Evolutionary conservation across 129 eudicot species (phyloP).

Genomic region (Flaveria bidentis): DNA sequence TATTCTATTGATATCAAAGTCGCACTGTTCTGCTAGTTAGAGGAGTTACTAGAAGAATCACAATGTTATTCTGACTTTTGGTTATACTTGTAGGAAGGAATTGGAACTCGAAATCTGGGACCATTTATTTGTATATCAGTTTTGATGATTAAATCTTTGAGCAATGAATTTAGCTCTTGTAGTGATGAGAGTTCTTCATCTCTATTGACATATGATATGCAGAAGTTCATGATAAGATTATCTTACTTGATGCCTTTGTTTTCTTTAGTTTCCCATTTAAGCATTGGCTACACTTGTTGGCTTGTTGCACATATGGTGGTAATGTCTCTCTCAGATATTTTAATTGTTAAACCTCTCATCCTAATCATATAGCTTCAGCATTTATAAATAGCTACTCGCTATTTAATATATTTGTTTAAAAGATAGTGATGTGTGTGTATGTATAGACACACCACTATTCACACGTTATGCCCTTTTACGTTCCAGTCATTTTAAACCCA

Average conservation of each 20-base stretch:
- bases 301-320: background rate
- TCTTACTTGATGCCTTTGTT: background rate
- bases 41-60: background rate
- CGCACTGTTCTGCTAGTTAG: background rate
- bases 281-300: background rate
- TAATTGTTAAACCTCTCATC: background rate
- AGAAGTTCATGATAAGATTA: background rate
- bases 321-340: background rate
- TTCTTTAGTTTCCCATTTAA: background rate
- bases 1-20: background rate
- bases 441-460: background rate
- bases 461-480: background rate
- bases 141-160: conserved; percentile 11
- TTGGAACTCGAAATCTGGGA: background rate
- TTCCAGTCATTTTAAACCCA: background rate
- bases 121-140: background rate
- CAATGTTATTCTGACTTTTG: background rate
- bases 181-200: conserved; percentile 5
- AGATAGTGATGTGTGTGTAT: background rate
- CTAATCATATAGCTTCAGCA: background rate
- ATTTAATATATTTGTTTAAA: background rate
- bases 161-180: background rate
- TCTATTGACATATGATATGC: background rate
- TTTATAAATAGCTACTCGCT: background rate
- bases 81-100: background rate